Evolutionary conservation across 2,329 filamentous ascomycete genomes (phyloP), one percentile per base, ranked within the genome.

Genomic region (Eutypella sp.): DNA sequence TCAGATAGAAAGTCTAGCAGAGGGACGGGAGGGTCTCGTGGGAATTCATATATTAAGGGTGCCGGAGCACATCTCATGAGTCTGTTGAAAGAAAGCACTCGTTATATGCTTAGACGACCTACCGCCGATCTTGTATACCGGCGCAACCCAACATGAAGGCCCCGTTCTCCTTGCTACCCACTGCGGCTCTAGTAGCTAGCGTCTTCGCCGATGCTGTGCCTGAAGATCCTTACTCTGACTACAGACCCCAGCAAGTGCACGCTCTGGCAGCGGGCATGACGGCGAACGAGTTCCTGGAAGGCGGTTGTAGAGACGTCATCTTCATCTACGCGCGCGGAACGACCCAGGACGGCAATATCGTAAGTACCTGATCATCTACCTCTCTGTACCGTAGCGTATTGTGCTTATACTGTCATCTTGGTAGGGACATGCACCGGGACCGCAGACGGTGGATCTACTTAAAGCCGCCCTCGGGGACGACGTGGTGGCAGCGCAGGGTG

Each of bases 321-420:
- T 66, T 71, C 34, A 64, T 71, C 44, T 70, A 63, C 40, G 68
- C 68, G 2, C 65, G 68, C 18, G 68, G 66, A 1, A 68, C 63
- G 3, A 65, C 61, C 9, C 68, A 71, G 42, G 46, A 56, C 1
- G 68, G 67, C 39, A 70, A 70, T 44, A 55, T 69, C 45, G 66
- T 68, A 41, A 46, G 70, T 29, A 29, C 25, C 25, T 62, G 25
- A 24, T 18, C 13, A 16, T 15, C 24, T 16, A 39, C 18, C 5
- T 11, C n/a, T n/a, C 16, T 20, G 22, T 15, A 23, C 19, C 23
- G 13, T 29, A 13, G 5, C n/a, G 4, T 27, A 15, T 20, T 13
- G 18, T n/a, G 18, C 27, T 41, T 41, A 24, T 11, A 11, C 10
- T 15, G 15, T 41, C 39, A n/a, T 15, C 19, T 36, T 18, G 4